phyloP scores from a whole-genome alignment of 345 rosid species.

The Eucalyptus polybractea region DNA sequence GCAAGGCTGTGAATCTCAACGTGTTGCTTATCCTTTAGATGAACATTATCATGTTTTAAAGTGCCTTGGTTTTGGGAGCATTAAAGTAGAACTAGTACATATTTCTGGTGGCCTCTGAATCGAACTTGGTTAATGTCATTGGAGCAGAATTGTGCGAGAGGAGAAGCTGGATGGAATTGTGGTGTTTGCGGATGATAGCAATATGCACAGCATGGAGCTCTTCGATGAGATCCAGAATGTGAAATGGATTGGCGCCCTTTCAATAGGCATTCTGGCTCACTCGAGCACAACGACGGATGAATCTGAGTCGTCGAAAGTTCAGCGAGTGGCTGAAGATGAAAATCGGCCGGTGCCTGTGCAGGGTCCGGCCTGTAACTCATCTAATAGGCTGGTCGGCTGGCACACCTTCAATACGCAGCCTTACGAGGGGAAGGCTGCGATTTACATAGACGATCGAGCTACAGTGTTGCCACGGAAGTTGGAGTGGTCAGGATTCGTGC shows the following conservation, averaged over 20 bases:
- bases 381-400: conserved; percentile 70
- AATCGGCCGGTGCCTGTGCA: conserved; percentile 56
- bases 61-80: neutral
- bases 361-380: conserved; percentile 91
- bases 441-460: conserved; percentile 69
- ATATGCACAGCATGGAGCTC: conserved; percentile 94
- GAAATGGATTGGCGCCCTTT: conserved; percentile 83
- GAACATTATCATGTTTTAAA: neutral
- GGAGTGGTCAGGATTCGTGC: conserved; percentile 96
- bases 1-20: neutral
- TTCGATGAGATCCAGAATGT: conserved; percentile 90
- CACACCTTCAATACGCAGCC: conserved; percentile 66
- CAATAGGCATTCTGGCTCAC: conserved; percentile 73
- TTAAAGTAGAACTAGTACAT: neutral
- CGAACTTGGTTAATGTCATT: neutral
- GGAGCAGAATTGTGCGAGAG: conserved; percentile 61
- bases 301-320: conserved; percentile 6
- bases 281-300: conserved; percentile 35
- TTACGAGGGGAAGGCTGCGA: conserved; percentile 47
- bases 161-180: conserved; percentile 92
- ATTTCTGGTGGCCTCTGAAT: neutral
- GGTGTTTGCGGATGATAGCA: conserved; percentile 94
- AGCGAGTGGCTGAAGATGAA: conserved; percentile 20
- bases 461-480: conserved; percentile 72
- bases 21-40: neutral